These are phyloP conservation scores for Exophiala dermatitidis DNA, from an alignment of 2,329 filamentous ascomycete genomes.

Conservation along the genomic window DNA sequence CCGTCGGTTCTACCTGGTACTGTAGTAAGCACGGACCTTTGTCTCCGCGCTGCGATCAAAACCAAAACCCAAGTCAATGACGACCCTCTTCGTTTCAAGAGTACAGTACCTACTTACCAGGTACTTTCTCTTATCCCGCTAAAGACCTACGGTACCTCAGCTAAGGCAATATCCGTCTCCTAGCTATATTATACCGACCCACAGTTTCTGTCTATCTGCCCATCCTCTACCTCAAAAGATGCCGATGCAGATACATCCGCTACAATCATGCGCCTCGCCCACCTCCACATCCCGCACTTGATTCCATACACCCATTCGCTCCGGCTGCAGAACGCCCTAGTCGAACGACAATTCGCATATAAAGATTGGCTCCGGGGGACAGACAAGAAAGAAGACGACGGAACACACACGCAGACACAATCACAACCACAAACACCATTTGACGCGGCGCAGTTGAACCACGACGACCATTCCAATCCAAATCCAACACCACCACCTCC, in stretches of 20 bases:
- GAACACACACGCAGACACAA: background rate
- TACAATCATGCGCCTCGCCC: conserved; percentile 29
- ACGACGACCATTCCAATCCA: too few species aligned
- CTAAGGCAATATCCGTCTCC: too few species aligned
- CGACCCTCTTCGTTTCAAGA: too few species aligned
- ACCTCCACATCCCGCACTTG: conserved; percentile 51
- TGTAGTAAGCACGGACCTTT: too few species aligned
- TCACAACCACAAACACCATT: background rate
- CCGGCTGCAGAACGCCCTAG: conserved; percentile 49
- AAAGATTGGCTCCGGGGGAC: conserved; percentile 13
- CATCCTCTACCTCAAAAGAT: background rate
- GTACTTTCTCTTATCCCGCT: too few species aligned
- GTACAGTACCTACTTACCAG: too few species aligned
- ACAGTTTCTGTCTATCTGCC: background rate
- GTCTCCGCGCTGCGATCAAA: too few species aligned
- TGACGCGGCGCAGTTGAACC: too few species aligned
- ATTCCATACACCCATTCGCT: conserved; percentile 51
- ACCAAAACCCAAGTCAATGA: too few species aligned
- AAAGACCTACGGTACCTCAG: too few species aligned
- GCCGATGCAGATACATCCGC: background rate
- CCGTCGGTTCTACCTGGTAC: too few species aligned
- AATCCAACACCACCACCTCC: conserved; percentile 38
- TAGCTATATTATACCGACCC: background rate
- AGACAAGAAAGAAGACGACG: background rate
- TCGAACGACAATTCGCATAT: conserved; percentile 22